A percentile compares a stretch with the other conserved stretches of the same genome.
phyloP scores from a whole-genome alignment of 805 yeast genomes.

The Saturnispora silvae region DNA sequence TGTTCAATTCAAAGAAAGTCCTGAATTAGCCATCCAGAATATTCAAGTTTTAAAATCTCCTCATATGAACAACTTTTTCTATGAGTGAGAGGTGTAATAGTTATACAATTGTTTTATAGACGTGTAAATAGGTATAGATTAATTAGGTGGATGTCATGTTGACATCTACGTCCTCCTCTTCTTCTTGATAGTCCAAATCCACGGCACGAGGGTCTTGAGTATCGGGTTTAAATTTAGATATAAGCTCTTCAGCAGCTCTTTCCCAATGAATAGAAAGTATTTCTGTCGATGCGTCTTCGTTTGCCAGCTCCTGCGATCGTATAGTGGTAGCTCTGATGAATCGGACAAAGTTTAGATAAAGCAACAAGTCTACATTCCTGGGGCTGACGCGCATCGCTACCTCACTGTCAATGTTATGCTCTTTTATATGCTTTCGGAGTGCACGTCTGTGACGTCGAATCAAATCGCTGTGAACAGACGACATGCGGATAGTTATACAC shows the following conservation, averaged over 20 bases:
- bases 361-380: constrained; percentile 22
- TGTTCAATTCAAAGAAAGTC: constrained; percentile 81
- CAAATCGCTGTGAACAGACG: constrained; percentile 9
- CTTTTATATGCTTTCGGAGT: constrained; percentile 7
- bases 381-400: constrained; percentile 11
- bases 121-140: too few relatives aligned
- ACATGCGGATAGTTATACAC: constrained; percentile 5
- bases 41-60: constrained; percentile 36
- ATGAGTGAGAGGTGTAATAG: constrained; percentile 16
- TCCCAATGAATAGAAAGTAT: constrained; percentile 33
- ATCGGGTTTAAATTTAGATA: constrained; percentile 15
- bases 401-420: constrained; percentile 2
- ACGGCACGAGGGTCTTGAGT: neutral
- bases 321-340: constrained; percentile 32
- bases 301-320: constrained; percentile 31
- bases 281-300: constrained; percentile 32
- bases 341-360: constrained; percentile 38
- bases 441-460: constrained; percentile 10
- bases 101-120: too few relatives aligned
- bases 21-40: constrained; percentile 63
- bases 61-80: constrained; percentile 24
- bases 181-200: neutral
- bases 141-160: too few relatives aligned
- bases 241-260: constrained; percentile 18
- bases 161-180: too few relatives aligned